Percentiles rank a stretch among this genome's conserved stretches.
phyloP scores from a whole-genome alignment of 1,284 basidiomycete species.

The Puccinia polysora region DNA sequence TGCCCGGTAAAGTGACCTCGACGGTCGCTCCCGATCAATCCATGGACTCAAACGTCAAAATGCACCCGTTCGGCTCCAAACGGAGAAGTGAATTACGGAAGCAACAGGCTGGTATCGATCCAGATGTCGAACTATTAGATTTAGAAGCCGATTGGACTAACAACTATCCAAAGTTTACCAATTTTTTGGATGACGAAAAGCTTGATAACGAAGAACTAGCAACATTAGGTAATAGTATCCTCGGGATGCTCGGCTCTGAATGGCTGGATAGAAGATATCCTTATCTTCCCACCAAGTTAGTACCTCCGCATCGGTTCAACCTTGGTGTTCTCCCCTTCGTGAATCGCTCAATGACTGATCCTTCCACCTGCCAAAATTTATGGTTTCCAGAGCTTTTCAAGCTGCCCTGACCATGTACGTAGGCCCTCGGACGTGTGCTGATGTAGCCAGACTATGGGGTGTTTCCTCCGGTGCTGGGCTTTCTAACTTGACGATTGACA shows the following conservation, averaged over 20 bases:
- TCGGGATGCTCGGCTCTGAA: slow-evolving; percentile 87
- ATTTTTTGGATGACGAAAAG: slow-evolving; percentile 37
- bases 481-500: slow-evolving; percentile 41
- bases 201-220: slow-evolving; percentile 73
- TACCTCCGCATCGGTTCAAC: background rate
- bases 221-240: slow-evolving; percentile 76
- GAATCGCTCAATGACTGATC: background rate
- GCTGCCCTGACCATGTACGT: slow-evolving; percentile 85
- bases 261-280: slow-evolving; percentile 77
- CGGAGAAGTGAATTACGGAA: slow-evolving; percentile 12
- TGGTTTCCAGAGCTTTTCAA: slow-evolving; percentile 65
- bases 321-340: background rate
- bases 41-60: slow-evolving; percentile 34
- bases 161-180: slow-evolving; percentile 39
- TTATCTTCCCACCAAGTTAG: slow-evolving; percentile 68
- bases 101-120: slow-evolving; percentile 27
- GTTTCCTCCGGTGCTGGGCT: slow-evolving; percentile 52
- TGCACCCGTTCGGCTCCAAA: slow-evolving; percentile 32
- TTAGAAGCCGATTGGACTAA: slow-evolving; percentile 20
- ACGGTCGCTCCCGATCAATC: slow-evolving; percentile 40
- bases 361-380: background rate
- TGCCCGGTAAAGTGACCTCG: slow-evolving; percentile 38
- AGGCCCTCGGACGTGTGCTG: slow-evolving; percentile 74
- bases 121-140: slow-evolving; percentile 24
- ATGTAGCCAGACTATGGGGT: slow-evolving; percentile 62